A percentile compares a stretch with the other conserved stretches of the same genome.
Conservation (phyloP, 1,284 basidiomycete genomes). For the Tilletia caries region DNA sequence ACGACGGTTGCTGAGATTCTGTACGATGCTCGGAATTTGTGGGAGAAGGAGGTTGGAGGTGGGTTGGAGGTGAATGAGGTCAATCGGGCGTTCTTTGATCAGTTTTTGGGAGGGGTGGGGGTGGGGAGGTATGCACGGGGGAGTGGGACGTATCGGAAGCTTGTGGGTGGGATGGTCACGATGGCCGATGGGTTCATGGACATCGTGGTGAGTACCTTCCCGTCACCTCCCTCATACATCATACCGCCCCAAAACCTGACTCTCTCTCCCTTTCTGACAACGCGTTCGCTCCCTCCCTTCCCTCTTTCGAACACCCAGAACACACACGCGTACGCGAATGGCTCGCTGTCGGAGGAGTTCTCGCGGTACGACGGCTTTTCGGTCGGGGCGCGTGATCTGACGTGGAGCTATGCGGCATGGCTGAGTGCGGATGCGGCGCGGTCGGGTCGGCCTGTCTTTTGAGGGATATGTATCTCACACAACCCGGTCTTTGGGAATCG, state of each 20-base stretch:
- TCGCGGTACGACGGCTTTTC: constrained; percentile 30
- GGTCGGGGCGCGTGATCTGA: constrained; percentile 37
- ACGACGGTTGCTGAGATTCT: constrained; percentile 34
- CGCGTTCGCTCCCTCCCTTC: background rate
- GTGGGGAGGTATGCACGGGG: constrained; percentile 22
- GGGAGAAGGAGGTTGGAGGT: constrained; percentile 20
- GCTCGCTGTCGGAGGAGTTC: constrained; percentile 36
- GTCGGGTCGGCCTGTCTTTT: constrained; percentile 17
- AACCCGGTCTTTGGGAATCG: too few relatives aligned
- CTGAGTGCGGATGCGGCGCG: constrained; percentile 19
- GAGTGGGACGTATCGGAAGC: constrained; percentile 19
- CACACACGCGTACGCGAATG: constrained; percentile 28
- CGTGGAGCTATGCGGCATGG: constrained; percentile 40
- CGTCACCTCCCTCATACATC: too few relatives aligned
- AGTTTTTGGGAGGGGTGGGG: constrained; percentile 25
- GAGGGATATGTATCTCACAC: background rate
- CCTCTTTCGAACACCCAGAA: background rate
- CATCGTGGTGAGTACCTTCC: constrained; percentile 22
- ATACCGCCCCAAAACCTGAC: too few relatives aligned
- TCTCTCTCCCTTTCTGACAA: background rate
- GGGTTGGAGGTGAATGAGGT: constrained; percentile 23
- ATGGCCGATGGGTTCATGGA: constrained; percentile 32
- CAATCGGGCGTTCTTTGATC: constrained; percentile 31
- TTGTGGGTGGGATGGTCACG: constrained; percentile 28
- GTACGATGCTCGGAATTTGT: constrained; percentile 27